Conservation (phyloP, 2,329 filamentous ascomycete genomes). For the Phialophora chinensis region DNA sequence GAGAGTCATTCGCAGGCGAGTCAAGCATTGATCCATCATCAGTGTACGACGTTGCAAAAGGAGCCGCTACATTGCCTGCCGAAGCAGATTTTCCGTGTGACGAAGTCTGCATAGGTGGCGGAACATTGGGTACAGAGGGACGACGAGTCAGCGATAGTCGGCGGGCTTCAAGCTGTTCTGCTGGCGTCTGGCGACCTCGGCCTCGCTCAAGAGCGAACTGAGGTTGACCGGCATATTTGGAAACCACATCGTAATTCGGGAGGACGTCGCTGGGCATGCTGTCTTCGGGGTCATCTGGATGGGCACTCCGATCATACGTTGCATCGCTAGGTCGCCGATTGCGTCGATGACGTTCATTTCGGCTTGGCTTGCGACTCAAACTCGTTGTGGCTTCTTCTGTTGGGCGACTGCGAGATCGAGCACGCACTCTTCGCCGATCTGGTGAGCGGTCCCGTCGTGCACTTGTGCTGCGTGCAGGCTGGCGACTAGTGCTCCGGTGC, state of each 20-base stretch:
- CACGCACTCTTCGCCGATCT: conserved; percentile 49
- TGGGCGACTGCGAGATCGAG: conserved; percentile 47
- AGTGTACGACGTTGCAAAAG: conserved; percentile 48
- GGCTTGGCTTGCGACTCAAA: conserved; percentile 28
- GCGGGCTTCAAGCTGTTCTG: conserved; percentile 85
- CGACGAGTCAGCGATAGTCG: conserved; percentile 81
- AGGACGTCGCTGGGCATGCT: conserved; percentile 1
- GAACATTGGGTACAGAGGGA: conserved; percentile 78
- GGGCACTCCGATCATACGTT: conserved; percentile 25
- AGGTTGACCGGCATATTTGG: conserved; percentile 30
- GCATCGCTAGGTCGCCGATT: conserved; percentile 31
- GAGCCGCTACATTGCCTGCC: conserved; percentile 34
- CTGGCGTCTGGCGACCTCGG: conserved; percentile 76
- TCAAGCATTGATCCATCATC: conserved; percentile 53
- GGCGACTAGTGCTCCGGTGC: conserved; percentile 54
- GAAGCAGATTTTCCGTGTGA: conserved; percentile 49
- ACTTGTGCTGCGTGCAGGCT: conserved; percentile 52
- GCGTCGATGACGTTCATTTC: conserved; percentile 26
- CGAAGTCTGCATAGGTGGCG: conserved; percentile 67
- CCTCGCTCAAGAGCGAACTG: conserved; percentile 64
- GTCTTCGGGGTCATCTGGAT: conserved; percentile 29
- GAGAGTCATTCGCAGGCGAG: conserved; percentile 47
- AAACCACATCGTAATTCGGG: conserved; percentile 12
- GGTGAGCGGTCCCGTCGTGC: conserved; percentile 54
- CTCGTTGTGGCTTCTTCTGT: conserved; percentile 36